Base-by-base conservation (phyloP, 495 filamentous ascomycete genomes). In the Penicillium atrosanguineum region DNA sequence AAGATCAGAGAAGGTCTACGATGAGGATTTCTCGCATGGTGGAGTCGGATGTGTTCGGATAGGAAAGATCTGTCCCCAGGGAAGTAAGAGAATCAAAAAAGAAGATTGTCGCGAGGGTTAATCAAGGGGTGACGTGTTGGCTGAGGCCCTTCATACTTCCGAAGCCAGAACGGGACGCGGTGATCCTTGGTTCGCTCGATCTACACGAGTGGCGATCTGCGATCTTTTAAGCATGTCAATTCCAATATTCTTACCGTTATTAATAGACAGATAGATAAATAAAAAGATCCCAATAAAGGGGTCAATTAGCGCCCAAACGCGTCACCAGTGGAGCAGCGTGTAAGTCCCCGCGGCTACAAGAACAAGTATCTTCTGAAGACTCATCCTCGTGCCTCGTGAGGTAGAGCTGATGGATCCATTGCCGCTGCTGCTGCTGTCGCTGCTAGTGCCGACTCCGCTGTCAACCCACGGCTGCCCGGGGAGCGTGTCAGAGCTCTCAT, bases 131-230 rank as follows among this genome's bases (percentile, higher is more conserved):
- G 36, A 42, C 8, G 20, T 38, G 19, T 1, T 34, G 40, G 45
- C 44, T 18, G 49, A 53, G 21, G 50, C 45, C 56, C 46, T 58
- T 53, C 56, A 58, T 58, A 58, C 56, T 53, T 58, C 50, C 36
- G 50, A 46, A 36, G 31, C 23, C 39, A 40, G 38, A 52, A 47
- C 40, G 31, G 46, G 45, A 38, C 28, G 28, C 52, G 50, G 42
- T 25, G 56, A 58, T 53, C 55, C 21, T 14, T 29, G 11, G 40
- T 37, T 19, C 16, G 16, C 15, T 39, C 37, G 37, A 39, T 39
- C 37, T 39, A 39, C 14, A 39, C 37, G 28, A 31, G 7, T 12
- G 37, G 1, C 37, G 19, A 40, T 40, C 38, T 6, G 19, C 16
- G 7, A 40, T 16, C 23, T 23, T 23, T 23, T 23, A 23, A 2